These are phyloP conservation scores for Aspergillus flavus DNA, from an alignment of 2,329 filamentous ascomycete species.

Conservation along the genomic window DNA sequence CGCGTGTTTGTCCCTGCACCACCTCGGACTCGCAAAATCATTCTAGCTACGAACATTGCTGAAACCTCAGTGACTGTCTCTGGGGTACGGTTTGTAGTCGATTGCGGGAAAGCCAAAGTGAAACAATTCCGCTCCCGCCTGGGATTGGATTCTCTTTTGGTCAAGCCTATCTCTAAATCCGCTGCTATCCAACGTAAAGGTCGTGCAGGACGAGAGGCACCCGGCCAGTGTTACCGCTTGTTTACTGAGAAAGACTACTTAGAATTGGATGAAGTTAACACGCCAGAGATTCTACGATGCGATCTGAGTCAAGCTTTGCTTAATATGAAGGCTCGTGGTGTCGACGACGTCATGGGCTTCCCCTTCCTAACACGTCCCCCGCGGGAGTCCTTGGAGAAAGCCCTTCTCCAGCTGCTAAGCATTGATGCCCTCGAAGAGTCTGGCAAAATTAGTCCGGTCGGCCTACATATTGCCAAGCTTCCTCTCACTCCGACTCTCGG, in stretches of 20 bases:
- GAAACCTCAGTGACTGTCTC: slow-evolving; percentile 96
- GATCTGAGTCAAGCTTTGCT: slow-evolving; percentile 84
- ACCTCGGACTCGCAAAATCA: slow-evolving; percentile 79
- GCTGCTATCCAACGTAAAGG: slow-evolving; percentile 90
- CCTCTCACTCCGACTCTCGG: slow-evolving; percentile 81
- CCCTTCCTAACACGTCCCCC: slow-evolving; percentile 83
- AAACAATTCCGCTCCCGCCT: slow-evolving; percentile 86
- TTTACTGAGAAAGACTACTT: slow-evolving; percentile 81
- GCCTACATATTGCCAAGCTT: slow-evolving; percentile 76
- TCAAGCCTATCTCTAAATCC: slow-evolving; percentile 89
- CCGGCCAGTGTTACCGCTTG: slow-evolving; percentile 85
- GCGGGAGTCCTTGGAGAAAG: slow-evolving; percentile 76
- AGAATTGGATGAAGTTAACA: slow-evolving; percentile 69
- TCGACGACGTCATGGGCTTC: slow-evolving; percentile 79
- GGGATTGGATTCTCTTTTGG: slow-evolving; percentile 85
- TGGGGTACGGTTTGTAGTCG: slow-evolving; percentile 87
- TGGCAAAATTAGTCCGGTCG: slow-evolving; percentile 73
- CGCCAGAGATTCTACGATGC: slow-evolving; percentile 87
- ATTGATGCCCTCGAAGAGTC: slow-evolving; percentile 74
- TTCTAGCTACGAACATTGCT: slow-evolving; percentile 95
- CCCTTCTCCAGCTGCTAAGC: slow-evolving; percentile 75
- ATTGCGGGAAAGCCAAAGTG: slow-evolving; percentile 90
- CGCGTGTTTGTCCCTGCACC: slow-evolving; percentile 78
- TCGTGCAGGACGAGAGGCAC: slow-evolving; percentile 87
- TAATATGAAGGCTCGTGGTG: slow-evolving; percentile 89